Base-by-base conservation (phyloP, 805 yeast species). In the Alloascoidea hylecoeti region DNA sequence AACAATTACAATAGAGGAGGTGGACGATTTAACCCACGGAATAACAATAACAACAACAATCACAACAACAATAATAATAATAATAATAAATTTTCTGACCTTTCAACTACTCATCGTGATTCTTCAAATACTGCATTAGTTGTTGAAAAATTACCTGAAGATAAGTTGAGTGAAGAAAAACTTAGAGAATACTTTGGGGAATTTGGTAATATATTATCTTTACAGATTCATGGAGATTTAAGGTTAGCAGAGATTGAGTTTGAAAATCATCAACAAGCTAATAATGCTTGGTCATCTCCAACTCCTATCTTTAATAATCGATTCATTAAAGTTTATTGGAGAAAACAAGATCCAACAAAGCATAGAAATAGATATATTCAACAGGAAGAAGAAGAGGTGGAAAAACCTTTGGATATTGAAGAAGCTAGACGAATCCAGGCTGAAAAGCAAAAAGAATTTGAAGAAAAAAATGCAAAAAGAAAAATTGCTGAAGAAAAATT, bases 231-330 rank as follows among this genome's bases (percentile, higher is more conserved):
- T 34, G 32, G 17, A 0, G 42, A 38, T n/a, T 42, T 44, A 23
- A 45, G 55, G 18, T 43, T 52, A 13, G 70, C 67, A 3, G 63
- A 57, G 41, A 36, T 68, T n/a, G 64, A 58, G 36, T 68, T 52
- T 42, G 49, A 42, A 4, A 47, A 51, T 13, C 62, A 57, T 35
- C 57, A 52, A 17, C 45, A 52, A 42, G 73, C 74, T 2, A 49
- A 47, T 5, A 52, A 45, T 4, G 74, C 73, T 1, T 68, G 67
- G 61, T 36, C 47, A 4, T 54, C 58, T 18, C 68, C 72, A 1
- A 56, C 49, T 3, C 65, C 72, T 4, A 58, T 68, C 13, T 68
- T 68, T 43, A 61, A 58, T 38, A 68, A 68, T 53, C 59, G 74
- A 38, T 66, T 67, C 42, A 60, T 68, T 43, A 68, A 68, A 47